phyloP scores from a whole-genome alignment of 2,329 filamentous ascomycete species.

The Sporothrix pallida region DNA sequence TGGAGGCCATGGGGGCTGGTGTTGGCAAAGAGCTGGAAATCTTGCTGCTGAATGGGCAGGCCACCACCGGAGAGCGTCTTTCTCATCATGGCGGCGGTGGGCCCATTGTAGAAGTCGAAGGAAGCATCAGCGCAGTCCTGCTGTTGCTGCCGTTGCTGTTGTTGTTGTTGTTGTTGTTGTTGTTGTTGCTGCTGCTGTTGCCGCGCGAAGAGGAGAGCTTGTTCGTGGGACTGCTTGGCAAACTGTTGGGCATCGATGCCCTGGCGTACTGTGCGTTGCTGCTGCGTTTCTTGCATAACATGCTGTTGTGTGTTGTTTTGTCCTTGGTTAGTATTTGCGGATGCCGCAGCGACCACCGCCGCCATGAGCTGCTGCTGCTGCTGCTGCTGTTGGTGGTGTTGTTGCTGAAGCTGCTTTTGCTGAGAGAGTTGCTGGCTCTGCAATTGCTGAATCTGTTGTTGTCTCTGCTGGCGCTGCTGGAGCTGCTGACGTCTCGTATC shows the following conservation, averaged over 20 bases:
- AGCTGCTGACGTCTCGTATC: constrained; percentile 71
- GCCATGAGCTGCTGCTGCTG: constrained; percentile 33
- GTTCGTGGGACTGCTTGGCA: constrained; percentile 48
- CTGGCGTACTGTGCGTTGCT: constrained; percentile 83
- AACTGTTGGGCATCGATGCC: constrained; percentile 55
- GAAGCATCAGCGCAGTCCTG: constrained; percentile 48
- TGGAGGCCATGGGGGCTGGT: constrained; percentile 54
- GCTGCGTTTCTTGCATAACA: constrained; percentile 87
- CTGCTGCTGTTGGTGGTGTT: constrained; percentile 44
- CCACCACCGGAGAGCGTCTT: constrained; percentile 46
- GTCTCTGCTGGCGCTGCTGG: constrained; percentile 41
- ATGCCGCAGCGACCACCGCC: constrained; percentile 35
- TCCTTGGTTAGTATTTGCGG: constrained; percentile 59
- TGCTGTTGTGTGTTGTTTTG: constrained; percentile 68
- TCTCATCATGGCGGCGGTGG: constrained; percentile 54
- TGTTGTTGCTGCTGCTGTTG: constrained; percentile 23
- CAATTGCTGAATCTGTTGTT: constrained; percentile 38
- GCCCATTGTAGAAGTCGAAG: constrained; percentile 55
- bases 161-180: constrained; percentile 36
- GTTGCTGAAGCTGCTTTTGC: constrained; percentile 41
- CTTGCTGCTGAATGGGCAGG: constrained; percentile 47
- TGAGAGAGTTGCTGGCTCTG: constrained; percentile 40
- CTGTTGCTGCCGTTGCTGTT: constrained; percentile 34
- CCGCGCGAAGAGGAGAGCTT: constrained; percentile 62
- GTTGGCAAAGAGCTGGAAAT: constrained; percentile 57